Conservation (phyloP, 2,329 filamentous ascomycete genomes). For the Hypoxylon rubiginosum region DNA sequence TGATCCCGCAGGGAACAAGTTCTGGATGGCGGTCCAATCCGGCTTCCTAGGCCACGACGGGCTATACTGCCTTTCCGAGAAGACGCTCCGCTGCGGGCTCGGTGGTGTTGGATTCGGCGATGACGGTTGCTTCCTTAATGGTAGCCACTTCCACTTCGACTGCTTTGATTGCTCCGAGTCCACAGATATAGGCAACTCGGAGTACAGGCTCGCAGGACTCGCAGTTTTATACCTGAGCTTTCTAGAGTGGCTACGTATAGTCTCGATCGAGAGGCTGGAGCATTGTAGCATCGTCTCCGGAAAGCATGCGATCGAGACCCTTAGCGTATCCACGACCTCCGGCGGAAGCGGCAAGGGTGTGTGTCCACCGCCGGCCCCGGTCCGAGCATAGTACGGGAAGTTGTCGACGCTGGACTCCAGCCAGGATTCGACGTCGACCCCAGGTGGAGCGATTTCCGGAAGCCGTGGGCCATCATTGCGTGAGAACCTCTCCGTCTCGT, state of each 20-base stretch:
- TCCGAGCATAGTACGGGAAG: constrained; percentile 44
- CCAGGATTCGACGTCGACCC: constrained; percentile 47
- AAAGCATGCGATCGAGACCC: constrained; percentile 68
- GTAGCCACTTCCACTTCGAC: constrained; percentile 49
- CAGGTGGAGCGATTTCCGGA: constrained; percentile 35
- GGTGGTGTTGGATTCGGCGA: constrained; percentile 26
- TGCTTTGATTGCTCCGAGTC: constrained; percentile 39
- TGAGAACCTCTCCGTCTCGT: constrained; percentile 8
- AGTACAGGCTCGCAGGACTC: constrained; percentile 33
- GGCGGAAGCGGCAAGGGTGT: constrained; percentile 64
- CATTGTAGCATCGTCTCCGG: constrained; percentile 71
- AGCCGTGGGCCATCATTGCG: constrained; percentile 14
- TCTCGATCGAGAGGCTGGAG: constrained; percentile 68
- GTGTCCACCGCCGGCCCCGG: constrained; percentile 45
- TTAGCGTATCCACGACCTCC: constrained; percentile 67
- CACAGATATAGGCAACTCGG: constrained; percentile 34
- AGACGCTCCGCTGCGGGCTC: constrained; percentile 27
- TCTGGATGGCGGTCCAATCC: constrained; percentile 62
- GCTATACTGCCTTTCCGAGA: constrained; percentile 27
- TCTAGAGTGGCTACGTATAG: constrained; percentile 67
- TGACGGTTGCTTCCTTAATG: constrained; percentile 36
- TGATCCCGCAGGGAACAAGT: constrained; percentile 66
- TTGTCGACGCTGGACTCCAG: constrained; percentile 45
- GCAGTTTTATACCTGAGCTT: constrained; percentile 61
- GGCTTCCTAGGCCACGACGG: constrained; percentile 37